phyloP scores from a whole-genome alignment of 257 asterid species.

The Primulina eburnea region DNA sequence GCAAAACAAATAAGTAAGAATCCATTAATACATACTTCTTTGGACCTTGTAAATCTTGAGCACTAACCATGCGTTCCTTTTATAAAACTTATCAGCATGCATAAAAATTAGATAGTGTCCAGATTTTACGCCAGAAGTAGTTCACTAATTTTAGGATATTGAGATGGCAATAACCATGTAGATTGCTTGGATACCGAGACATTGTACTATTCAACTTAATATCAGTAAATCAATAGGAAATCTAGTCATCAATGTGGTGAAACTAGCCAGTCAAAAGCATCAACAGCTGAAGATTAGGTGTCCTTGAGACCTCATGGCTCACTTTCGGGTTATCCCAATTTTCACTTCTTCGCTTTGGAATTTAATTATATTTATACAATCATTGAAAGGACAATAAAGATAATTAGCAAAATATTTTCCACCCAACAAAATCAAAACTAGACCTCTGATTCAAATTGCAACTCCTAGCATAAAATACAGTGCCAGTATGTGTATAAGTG shows the following conservation, averaged over 20 bases:
- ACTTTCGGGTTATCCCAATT: background rate
- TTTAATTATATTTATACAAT: background rate
- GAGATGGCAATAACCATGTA: background rate
- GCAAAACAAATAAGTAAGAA: conserved; percentile 29
- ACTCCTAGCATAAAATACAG: background rate
- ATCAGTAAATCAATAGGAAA: conserved; percentile 7
- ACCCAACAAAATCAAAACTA: background rate
- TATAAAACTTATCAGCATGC: conserved; percentile 6
- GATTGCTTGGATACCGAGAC: conserved; percentile 3
- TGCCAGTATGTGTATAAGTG: conserved; percentile 5
- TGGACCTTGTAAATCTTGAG: conserved; percentile 10
- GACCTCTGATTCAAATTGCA: background rate
- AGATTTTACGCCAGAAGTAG: background rate
- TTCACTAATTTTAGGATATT: background rate
- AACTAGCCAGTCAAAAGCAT: conserved; percentile 11
- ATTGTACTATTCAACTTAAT: background rate
- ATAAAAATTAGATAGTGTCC: conserved; percentile 6
- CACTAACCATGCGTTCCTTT: background rate
- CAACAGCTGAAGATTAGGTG: background rate
- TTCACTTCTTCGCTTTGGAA: conserved; percentile 7
- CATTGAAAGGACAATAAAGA: conserved; percentile 4
- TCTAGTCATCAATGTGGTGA: conserved; percentile 8
- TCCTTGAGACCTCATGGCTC: background rate
- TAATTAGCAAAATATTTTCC: conserved; percentile 16
- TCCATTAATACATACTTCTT: conserved; percentile 12